Base-by-base conservation (phyloP, 176 grass and related monocot species). In the Carex scoparia region DNA sequence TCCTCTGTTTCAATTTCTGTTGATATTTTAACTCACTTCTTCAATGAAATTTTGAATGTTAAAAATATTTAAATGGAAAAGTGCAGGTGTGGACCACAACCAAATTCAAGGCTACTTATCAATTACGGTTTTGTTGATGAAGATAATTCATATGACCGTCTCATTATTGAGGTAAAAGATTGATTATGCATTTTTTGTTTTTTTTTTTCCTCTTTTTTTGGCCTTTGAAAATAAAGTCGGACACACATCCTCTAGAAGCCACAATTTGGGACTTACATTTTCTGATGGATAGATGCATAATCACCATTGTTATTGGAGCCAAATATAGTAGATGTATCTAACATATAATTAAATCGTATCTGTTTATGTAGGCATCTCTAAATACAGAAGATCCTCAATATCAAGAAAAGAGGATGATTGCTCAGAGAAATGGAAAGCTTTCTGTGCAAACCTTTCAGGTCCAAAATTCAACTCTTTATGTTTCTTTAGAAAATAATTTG, bases 111-210 rank as follows among this genome's bases (percentile, higher is more conserved):
- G 78, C 73, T 99, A 81, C 93, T 99, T 88, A 86, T 99, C 46
- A 99, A 99, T 75, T 99, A 99, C 81, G 96, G 96, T 79, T 95
- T 99, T 92, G 91, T 99, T 81, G 96, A 99, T 42, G 93, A 99
- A 92, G 88, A 99, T 81, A 99, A 99, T 91, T 93, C 91, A 46
- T 99, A 88, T 87, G 96, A 99, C 56, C 96, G 93, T 59, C 91
- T 99, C 84, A 60, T 86, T 23, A 88, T 99, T 62, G 96, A 99
- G 96, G 96, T 99, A 58, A 51, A 81, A 11, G 66, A 65, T 58
- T 35, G 10, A 54, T 82, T 75, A 58, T 15, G 35, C 35, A 58
- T 65, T 30, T 69, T 74, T 79, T 84, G 57, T 72, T 44, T 79
- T 78, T 55, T 16, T 79, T 69, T 42, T 32, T 75, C 40, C 65